Base-by-base conservation (phyloP, 306 rosid species). In the Vigna hirtella region DNA sequence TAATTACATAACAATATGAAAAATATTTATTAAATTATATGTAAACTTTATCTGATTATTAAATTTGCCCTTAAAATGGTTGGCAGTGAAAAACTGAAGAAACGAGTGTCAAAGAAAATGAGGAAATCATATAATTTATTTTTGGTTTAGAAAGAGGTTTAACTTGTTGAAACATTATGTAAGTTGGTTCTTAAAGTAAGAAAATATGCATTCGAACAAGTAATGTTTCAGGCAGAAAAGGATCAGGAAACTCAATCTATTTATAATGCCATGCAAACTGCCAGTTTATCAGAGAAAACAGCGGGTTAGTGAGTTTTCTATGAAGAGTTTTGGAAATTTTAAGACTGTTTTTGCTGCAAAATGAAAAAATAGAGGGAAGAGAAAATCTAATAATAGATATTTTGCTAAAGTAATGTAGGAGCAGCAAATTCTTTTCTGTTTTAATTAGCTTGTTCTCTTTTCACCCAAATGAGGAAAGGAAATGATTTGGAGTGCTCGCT, bases 391-490 rank as follows among this genome's bases (percentile, higher is more conserved):
- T 18, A 9, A 18, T 18, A 2, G 32, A 65, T 65, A 42, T 18
- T 66, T 17, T 66, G 53, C 72, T 4, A 20, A 66, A 67, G 24
- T 67, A 2, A 20, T 43, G 53, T 22, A 22, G 7, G 18, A 43
- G 36, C 36, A 12, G 17, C 6, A 2, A 6, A 66, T 17, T 20
- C 55, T 42, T 42, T 42, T 16, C 6, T 11, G 30, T 62, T 76
- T 65, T 14, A 38, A 6, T 36, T 36, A 38, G 72, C 61, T 72
- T 69, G 81, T 79, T 75, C 70, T 50, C 79, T 79, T 80, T 78
- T 51, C 61, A 72, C 73, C 87, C 90, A 90, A 87, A 88, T 83
- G 90, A 73, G 93, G 94, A 87, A 91, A 93, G 93, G 85, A 79
- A 84, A 69, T 71, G 36, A 78, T 78, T 85, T 80, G 34, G 51